Conservation (phyloP, 2,329 filamentous ascomycete genomes). For the Neurospora sp. region DNA sequence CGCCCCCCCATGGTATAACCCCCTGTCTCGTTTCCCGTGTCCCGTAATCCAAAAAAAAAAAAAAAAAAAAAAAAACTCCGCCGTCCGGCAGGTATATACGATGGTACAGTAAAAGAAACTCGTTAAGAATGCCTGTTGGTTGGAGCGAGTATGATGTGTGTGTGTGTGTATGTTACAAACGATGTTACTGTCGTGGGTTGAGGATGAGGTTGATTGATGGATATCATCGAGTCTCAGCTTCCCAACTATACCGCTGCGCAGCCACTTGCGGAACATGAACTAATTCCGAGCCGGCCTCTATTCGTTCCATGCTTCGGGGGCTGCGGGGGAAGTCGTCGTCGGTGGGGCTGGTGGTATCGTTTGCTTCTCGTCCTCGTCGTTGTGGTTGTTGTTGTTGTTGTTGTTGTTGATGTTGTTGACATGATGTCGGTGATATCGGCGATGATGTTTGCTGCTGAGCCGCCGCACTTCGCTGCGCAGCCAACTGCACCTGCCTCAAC, state of each 20-base stretch:
- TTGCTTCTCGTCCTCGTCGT: not conserved
- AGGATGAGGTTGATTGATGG: not conserved
- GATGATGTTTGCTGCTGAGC: slow-evolving; percentile 2
- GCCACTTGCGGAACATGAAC: slow-evolving; percentile 42
- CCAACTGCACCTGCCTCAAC: slow-evolving; percentile 21
- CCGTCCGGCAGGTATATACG: not conserved
- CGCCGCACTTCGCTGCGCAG: slow-evolving; percentile 14
- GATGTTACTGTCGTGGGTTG: not conserved
- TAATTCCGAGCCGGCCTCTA: slow-evolving; percentile 33
- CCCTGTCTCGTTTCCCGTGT: not conserved
- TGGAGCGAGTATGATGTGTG: not conserved
- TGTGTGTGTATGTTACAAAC: not conserved
- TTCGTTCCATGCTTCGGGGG: slow-evolving; percentile 28
- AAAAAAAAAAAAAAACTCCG: not conserved
- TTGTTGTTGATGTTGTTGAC: not conserved
- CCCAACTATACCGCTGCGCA: slow-evolving; percentile 42
- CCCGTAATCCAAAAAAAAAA: not conserved
- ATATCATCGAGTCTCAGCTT: slow-evolving; percentile 22
- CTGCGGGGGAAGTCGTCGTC: slow-evolving; percentile 9
- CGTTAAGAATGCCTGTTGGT: not conserved
- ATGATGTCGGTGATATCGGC: not conserved
- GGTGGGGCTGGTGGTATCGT: not conserved
- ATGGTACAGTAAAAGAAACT: not conserved
- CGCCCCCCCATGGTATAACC: not conserved
- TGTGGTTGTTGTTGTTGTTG: not conserved